Conservation (phyloP, 306 rosid species). For the Lablab purpureus region DNA sequence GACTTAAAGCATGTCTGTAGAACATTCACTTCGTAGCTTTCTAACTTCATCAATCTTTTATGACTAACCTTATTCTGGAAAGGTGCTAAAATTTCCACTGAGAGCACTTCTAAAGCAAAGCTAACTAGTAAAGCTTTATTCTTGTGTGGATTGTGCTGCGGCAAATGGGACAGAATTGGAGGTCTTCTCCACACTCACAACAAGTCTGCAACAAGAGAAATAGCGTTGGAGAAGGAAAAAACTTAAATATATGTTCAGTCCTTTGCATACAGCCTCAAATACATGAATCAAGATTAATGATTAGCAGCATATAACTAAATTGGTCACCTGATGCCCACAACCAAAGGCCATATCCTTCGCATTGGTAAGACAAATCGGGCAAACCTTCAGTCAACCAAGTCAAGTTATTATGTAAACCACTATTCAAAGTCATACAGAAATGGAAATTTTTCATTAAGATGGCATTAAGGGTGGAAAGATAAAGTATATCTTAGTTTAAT, state of each 20-base stretch:
- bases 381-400: constrained; percentile 58
- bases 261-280: constrained; percentile 23
- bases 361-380: constrained; percentile 79
- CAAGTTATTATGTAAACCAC: constrained; percentile 11
- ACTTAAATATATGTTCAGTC: neutral
- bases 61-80: constrained; percentile 29
- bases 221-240: neutral
- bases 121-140: constrained; percentile 72
- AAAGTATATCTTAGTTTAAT: neutral
- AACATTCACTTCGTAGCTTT: neutral
- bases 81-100: constrained; percentile 22
- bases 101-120: constrained; percentile 23
- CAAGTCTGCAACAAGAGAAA: constrained; percentile 70
- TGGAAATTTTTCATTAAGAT: constrained; percentile 5
- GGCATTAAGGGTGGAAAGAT: constrained; percentile 6
- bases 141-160: constrained; percentile 67
- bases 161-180: constrained; percentile 81
- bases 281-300: constrained; percentile 3
- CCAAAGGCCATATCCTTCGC: constrained; percentile 87
- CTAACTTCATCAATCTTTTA: neutral
- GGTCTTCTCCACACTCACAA: constrained; percentile 77
- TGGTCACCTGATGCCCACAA: constrained; percentile 90
- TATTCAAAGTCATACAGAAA: constrained; percentile 9
- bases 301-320: constrained; percentile 17
- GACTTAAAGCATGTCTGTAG: neutral